Conservation (phyloP, 345 rosid genomes). For the Jatropha curcas region DNA sequence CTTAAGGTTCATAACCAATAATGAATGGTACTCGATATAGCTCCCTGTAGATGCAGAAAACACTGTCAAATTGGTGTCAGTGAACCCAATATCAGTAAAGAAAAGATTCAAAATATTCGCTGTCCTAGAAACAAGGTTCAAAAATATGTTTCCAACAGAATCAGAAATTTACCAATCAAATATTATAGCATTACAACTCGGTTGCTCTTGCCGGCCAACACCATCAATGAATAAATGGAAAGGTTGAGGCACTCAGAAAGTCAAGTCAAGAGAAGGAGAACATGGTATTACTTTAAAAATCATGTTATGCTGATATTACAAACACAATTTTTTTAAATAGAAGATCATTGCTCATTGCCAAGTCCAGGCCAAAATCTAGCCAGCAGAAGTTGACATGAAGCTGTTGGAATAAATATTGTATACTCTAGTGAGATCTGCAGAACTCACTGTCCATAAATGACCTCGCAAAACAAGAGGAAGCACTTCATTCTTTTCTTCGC, state of each 20-base stretch:
- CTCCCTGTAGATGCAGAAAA: no score
- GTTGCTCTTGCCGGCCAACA: not conserved
- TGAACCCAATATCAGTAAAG: not conserved
- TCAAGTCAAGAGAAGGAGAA: not conserved
- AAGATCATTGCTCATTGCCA: not conserved
- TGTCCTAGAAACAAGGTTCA: not conserved
- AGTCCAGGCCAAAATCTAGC: conserved; percentile 13
- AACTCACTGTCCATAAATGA: conserved; percentile 79
- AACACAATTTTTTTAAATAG: not conserved
- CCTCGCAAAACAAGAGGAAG: conserved; percentile 57
- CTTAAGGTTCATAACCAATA: no score
- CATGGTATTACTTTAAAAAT: not conserved
- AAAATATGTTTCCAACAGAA: not conserved
- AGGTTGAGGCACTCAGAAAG: not conserved
- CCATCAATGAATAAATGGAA: not conserved
- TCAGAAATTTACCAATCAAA: not conserved
- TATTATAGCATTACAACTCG: not conserved
- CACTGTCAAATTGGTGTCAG: no score
- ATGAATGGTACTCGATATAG: no score
- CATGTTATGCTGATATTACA: not conserved
- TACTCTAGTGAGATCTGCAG: conserved; percentile 57
- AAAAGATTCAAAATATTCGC: not conserved
- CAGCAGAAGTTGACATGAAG: conserved; percentile 26
- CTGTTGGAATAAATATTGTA: conserved; percentile 56
- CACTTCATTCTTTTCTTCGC: not conserved